Percentiles rank a stretch among this genome's conserved stretches.
These are phyloP conservation scores for Leccinum uliginosum DNA, from an alignment of 768 basidiomycete species.

Conservation along the genomic window DNA sequence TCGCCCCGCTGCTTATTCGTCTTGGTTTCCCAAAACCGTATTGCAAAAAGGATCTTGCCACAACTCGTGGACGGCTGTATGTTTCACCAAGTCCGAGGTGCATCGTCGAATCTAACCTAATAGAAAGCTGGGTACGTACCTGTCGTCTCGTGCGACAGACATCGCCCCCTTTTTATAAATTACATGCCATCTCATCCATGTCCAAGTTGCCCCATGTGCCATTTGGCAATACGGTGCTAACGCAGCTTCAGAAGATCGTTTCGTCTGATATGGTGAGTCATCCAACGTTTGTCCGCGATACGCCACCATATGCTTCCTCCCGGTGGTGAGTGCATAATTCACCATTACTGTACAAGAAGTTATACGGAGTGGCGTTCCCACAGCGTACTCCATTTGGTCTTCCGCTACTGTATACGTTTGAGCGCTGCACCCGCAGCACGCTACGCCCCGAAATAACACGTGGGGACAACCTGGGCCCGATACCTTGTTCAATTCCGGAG, in stretches of 20 bases:
- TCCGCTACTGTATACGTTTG: neutral
- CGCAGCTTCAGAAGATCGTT: neutral
- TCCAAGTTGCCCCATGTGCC: conserved; percentile 11
- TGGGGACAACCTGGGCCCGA: neutral
- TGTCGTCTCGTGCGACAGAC: neutral
- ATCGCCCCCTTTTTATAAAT: neutral
- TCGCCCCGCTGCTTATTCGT: neutral
- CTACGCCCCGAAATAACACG: conserved; percentile 1
- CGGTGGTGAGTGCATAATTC: neutral
- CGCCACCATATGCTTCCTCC: conserved; percentile 1
- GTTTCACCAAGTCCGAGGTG: neutral
- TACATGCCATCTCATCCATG: neutral
- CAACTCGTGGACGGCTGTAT: neutral
- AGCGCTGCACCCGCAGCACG: neutral
- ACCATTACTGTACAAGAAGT: neutral
- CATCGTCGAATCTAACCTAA: neutral
- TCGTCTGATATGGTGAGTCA: neutral
- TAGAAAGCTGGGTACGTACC: neutral
- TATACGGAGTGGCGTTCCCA: neutral
- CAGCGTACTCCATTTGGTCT: conserved; percentile 7
- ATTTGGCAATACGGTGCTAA: neutral
- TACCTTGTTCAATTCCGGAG: neutral
- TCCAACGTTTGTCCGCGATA: neutral
- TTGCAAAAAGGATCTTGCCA: neutral
- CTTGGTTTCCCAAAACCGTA: neutral